A percentile compares a stretch with the other conserved stretches of the same genome.
Evolutionary conservation across 352 stramenopile genomes (phyloP).

Genomic region (Phytophthora agathidicida): DNA sequence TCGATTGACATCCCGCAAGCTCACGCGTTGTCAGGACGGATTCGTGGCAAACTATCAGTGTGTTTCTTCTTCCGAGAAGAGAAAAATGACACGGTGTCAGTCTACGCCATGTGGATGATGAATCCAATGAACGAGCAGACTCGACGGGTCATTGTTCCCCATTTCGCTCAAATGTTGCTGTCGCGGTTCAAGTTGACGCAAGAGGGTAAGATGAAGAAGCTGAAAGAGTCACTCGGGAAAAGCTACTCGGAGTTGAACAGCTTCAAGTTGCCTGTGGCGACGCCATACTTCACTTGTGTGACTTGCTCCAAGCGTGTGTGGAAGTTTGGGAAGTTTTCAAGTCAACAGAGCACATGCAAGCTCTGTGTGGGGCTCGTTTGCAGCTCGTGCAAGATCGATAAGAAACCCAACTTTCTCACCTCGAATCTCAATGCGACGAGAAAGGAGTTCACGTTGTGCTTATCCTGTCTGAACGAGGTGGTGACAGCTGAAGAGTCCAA

Average conservation of each 20-base stretch:
- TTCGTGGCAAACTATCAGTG: constrained; percentile 38
- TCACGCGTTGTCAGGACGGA: constrained; percentile 17
- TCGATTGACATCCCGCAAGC: constrained; percentile 36
- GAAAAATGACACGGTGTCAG: constrained; percentile 28
- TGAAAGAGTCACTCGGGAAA: constrained; percentile 19
- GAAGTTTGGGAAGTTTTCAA: constrained; percentile 9
- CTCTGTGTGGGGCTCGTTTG: constrained; percentile 9
- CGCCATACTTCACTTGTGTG: constrained; percentile 14
- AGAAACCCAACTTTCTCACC: constrained; percentile 16
- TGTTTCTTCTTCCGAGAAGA: constrained; percentile 49
- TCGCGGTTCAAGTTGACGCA: constrained; percentile 21
- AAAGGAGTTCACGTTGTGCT: constrained; percentile 9
- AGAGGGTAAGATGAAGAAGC: constrained; percentile 29
- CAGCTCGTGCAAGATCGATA: constrained; percentile 17
- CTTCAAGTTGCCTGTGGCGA: constrained; percentile 2
- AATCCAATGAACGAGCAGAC: constrained; percentile 26
- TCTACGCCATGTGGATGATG: constrained; percentile 43
- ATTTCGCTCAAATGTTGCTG: constrained; percentile 25
- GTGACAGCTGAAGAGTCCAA: constrained; percentile 11
- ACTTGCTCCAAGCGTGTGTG: constrained; percentile 18
- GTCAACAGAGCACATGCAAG: constrained; percentile 9
- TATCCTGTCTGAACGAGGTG: constrained; percentile 7
- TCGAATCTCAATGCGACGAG: constrained; percentile 11
- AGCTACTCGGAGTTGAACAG: constrained; percentile 19
- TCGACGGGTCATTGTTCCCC: constrained; percentile 15